phyloP scores from a whole-genome alignment of 441 rosid species.

The Erodium trifolium region DNA sequence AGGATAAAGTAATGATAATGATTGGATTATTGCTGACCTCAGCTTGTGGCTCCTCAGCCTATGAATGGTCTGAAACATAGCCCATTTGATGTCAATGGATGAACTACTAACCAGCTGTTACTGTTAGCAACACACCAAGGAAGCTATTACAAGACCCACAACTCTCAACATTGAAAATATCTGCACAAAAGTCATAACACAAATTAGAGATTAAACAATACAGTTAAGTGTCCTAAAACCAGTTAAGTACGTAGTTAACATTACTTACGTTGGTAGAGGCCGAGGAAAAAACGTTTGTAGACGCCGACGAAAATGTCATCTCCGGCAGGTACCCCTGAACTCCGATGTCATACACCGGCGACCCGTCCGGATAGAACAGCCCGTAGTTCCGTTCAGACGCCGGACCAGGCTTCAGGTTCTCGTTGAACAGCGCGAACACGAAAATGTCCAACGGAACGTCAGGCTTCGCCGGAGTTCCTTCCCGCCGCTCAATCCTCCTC shows the following conservation, averaged over 20 bases:
- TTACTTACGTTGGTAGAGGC: too few species aligned
- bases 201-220: neutral
- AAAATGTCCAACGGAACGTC: slow-evolving; percentile 26
- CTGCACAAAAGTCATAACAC: slow-evolving; percentile 32
- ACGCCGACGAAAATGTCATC: slow-evolving; percentile 27
- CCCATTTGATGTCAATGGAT: neutral
- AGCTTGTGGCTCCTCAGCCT: neutral
- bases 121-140: slow-evolving; percentile 18
- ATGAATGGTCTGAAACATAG: neutral
- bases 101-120: slow-evolving; percentile 10
- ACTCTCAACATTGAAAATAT: slow-evolving; percentile 27
- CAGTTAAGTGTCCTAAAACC: too few species aligned
- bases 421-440: slow-evolving; percentile 69
- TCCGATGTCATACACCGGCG: slow-evolving; percentile 66
- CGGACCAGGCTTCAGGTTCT: slow-evolving; percentile 31
- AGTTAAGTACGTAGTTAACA: too few species aligned
- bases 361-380: slow-evolving; percentile 60
- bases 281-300: too few species aligned
- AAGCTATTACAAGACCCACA: slow-evolving; percentile 23
- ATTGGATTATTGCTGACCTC: neutral
- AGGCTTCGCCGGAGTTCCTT: slow-evolving; percentile 31
- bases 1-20: neutral
- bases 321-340: slow-evolving; percentile 59
- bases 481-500: slow-evolving; percentile 33
- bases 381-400: slow-evolving; percentile 81